Evolutionary conservation across 108 stramenopile species (phyloP).

Genomic region (Nitzschia sp.): DNA sequence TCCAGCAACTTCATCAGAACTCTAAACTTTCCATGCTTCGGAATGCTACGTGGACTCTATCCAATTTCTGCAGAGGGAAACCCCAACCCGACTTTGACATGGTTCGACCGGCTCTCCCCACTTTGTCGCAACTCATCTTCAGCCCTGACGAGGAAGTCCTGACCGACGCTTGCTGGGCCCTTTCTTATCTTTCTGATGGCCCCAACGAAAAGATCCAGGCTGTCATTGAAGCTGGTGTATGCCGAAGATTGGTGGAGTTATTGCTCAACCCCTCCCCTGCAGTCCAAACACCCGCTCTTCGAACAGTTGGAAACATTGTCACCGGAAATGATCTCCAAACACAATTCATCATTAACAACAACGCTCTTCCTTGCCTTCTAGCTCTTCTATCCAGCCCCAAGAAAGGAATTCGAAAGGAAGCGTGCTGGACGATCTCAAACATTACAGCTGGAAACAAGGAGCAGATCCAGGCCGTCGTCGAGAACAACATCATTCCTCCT

Average conservation of each 20-base stretch:
- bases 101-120: conserved; percentile 89
- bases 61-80: conserved; percentile 99
- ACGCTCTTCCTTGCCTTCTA: conserved; percentile 92
- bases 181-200: conserved; percentile 94
- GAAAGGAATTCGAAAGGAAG: conserved; percentile 98
- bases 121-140: conserved; percentile 93
- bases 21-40: conserved; percentile 95
- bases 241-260: conserved; percentile 93
- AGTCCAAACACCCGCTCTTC: conserved; percentile 96
- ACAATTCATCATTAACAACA: conserved; percentile 95
- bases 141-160: conserved; percentile 96
- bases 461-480: conserved; percentile 97
- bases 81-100: conserved; percentile 96
- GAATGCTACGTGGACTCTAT: conserved; percentile 99
- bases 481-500: conserved; percentile 93
- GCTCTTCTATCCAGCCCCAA: conserved; percentile 91
- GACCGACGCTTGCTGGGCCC: conserved; percentile 99
- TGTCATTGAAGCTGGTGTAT: conserved; percentile 97
- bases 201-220: conserved; percentile 98
- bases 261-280: conserved; percentile 89
- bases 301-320: conserved; percentile 98
- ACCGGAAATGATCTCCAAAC: conserved; percentile 96
- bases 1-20: conserved; percentile 90
- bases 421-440: conserved; percentile 99
- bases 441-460: conserved; percentile 98